These are phyloP conservation scores for Cladophialophora psammophila DNA, from an alignment of 2,329 filamentous ascomycete species.

Conservation along the genomic window DNA sequence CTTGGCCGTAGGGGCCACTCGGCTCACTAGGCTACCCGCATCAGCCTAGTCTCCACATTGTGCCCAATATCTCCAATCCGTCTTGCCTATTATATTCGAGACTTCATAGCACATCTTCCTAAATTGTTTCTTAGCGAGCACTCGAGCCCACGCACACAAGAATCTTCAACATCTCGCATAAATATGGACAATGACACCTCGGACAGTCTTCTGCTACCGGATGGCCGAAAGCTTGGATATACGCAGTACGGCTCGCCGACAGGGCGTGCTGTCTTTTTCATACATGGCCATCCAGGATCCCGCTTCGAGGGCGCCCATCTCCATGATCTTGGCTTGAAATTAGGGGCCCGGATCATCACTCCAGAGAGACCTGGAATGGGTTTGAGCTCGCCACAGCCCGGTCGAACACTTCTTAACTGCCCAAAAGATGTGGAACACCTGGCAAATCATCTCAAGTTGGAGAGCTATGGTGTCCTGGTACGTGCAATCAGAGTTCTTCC, in stretches of 20 bases:
- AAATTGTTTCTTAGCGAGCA: too few species aligned
- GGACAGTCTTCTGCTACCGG: slow-evolving; percentile 44
- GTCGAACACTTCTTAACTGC: slow-evolving; percentile 51
- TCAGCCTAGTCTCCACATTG: too few species aligned
- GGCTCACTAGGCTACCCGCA: too few species aligned
- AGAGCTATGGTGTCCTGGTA: slow-evolving; percentile 52
- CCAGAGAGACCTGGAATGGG: slow-evolving; percentile 56
- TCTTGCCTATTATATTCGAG: too few species aligned
- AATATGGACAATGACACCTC: slow-evolving; percentile 42
- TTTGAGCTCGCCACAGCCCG: slow-evolving; percentile 47
- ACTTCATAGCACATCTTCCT: too few species aligned
- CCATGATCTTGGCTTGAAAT: slow-evolving; percentile 46
- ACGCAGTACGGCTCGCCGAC: slow-evolving; percentile 51
- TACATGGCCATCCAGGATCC: slow-evolving; percentile 55
- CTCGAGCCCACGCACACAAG: neutral
- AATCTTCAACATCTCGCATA: slow-evolving; percentile 18
- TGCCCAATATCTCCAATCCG: too few species aligned
- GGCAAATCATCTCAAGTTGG: slow-evolving; percentile 50
- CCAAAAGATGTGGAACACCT: slow-evolving; percentile 53
- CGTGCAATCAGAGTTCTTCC: slow-evolving; percentile 22
- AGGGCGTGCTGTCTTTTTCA: slow-evolving; percentile 50
- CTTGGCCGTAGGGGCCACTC: too few species aligned
- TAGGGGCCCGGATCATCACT: slow-evolving; percentile 50
- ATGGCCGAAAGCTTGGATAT: slow-evolving; percentile 49
- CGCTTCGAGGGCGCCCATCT: slow-evolving; percentile 51